Evolutionary conservation across 805 yeast species (phyloP), one percentile per base, ranked within the genome.

Genomic region (Candida pini): DNA sequence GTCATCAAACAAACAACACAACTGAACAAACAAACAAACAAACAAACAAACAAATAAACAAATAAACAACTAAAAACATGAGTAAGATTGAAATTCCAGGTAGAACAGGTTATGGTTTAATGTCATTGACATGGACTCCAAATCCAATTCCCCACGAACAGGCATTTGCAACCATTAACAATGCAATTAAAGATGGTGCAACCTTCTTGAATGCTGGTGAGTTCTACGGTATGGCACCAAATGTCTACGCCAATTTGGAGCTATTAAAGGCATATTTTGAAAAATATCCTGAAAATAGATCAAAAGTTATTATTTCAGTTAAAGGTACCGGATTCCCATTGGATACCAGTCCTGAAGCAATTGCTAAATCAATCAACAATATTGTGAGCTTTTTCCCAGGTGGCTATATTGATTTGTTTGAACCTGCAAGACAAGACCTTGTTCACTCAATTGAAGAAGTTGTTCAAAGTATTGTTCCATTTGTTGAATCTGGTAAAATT

Each of bases 81-180:
- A 21, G 34, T 20, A 30, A 22, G 9, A 33, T 42, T 28, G 31
- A 26, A 14, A 37, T 48, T 18, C 32, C 38, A 5, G 53, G 53
- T 15, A 47, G 47, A 22, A 62, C 63, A 36, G 95, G 95, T 28
- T 76, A 72, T 45, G 96, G 96, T 29, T 68, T 86, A 43, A 85
- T 88, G 96, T 73, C 81, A 36, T 66, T 84, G 54, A 83, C 95
- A 1, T 76, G 84, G 85, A 67, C 69, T 26, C 72, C 79, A 0
- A 54, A 48, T 0, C 86, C 85, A 22, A 56, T 71, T 22, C 69
- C 81, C 6, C 55, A 67, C 33, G 76, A 69, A 14, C 63, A 66
- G 34, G 77, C 83, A 3, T 64, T 76, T 39, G 72, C 61, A 9
- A 60, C 73, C 3, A 63, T 87, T 53, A 67, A 73, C 37, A 60